Evolutionary conservation across 352 stramenopile species (phyloP), one percentile per base, ranked within the genome.

Genomic region (Thraustochytrium sp.): DNA sequence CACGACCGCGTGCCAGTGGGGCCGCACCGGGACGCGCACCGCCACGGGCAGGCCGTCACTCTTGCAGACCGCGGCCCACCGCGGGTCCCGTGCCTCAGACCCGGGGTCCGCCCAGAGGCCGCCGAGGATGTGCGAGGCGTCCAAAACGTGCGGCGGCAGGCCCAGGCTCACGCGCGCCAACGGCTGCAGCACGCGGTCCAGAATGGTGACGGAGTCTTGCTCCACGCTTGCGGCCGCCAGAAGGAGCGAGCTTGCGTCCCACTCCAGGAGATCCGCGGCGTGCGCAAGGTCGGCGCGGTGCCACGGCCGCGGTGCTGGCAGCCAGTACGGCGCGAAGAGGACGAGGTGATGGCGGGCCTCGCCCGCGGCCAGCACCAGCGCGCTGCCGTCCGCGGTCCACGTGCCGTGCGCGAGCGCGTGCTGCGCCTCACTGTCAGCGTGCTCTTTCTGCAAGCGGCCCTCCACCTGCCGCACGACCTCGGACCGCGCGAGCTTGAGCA

Each of bases 381-480:
- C 44, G 23, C 38, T 8, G 8, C 53, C 68, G 11, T 61, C 13
- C 4, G 29, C n/a, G 5, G 31, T 80, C 68, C 68, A 80, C 9
- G 13, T 5, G 0, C 44, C 68, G 5, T 21, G 48, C 26, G 0
- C 9, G 1, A 80, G n/a, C n/a, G n/a, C n/a, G 1, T 64, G 26
- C 4, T 8, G 21, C 31, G n/a, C 21, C 37, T 40, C 13, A 3
- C n/a, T n/a, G n/a, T n/a, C n/a, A n/a, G n/a, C n/a, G n/a, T n/a
- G n/a, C n/a, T 72, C 11, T 16, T 9, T 65, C 23, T 44, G 29
- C 9, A 77, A 29, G 16, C 23, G 31, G 13, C 34, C 68, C 9
- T 80, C 68, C 8, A 80, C 68, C 37, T 80, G 68, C 68, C 76
- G 68, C 53, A 80, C 68, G 23, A 80, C 42, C 26, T 80, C 68